Percentiles rank a stretch among this genome's conserved stretches.
Conservation (phyloP, 257 asterid genomes). For the Jacaranda copaia region DNA sequence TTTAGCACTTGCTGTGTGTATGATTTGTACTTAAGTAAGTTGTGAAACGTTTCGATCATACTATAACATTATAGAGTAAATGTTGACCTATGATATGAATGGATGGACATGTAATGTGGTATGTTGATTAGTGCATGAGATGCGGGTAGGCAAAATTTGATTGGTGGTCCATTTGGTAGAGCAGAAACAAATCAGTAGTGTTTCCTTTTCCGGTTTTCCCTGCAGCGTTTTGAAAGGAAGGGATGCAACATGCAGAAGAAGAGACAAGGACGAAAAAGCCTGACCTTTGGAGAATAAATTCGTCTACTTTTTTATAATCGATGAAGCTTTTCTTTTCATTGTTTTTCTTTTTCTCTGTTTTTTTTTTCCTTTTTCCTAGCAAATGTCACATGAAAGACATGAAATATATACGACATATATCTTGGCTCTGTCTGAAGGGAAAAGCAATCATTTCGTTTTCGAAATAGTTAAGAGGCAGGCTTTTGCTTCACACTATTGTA, state of each 20-base stretch:
- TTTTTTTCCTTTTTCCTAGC: background rate
- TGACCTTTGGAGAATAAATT: conserved; percentile 25
- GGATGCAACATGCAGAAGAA: conserved; percentile 2
- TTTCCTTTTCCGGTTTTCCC: background rate
- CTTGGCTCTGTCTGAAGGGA: conserved; percentile 9
- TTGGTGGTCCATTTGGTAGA: conserved; percentile 12
- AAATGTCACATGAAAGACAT: conserved; percentile 22
- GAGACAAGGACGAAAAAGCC: conserved; percentile 18
- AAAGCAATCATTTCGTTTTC: background rate
- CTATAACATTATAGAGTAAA: no score
- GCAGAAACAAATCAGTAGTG: conserved; percentile 24
- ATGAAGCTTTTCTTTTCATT: background rate
- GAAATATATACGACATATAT: no score
- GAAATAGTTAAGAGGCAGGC: background rate
- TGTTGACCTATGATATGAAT: no score
- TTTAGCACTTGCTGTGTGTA: no score
- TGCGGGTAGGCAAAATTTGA: conserved; percentile 1
- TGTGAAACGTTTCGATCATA: no score
- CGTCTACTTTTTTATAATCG: background rate
- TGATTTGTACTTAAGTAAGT: no score
- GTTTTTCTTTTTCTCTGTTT: no score
- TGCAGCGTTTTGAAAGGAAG: conserved; percentile 3
- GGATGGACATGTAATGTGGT: background rate
- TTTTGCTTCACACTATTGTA: background rate
- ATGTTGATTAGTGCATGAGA: background rate